Percentiles rank a stretch among this genome's conserved stretches.
phyloP scores from a whole-genome alignment of 441 rosid genomes.

The Raphanus hybrid region DNA sequence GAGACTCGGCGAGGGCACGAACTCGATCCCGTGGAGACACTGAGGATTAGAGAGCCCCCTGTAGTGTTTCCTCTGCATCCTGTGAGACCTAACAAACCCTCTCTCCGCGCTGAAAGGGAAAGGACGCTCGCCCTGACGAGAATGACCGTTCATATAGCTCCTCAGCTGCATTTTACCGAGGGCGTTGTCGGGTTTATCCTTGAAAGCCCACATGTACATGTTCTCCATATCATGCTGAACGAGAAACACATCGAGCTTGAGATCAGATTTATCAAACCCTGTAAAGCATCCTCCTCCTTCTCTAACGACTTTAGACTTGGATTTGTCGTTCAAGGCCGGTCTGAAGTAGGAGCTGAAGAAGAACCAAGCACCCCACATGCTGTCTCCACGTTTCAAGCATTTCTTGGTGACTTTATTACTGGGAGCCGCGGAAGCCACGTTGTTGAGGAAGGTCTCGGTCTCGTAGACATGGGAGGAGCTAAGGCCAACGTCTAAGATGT shows the following conservation, averaged over 20 bases:
- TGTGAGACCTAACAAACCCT: conserved; percentile 78
- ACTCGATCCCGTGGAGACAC: conserved; percentile 74
- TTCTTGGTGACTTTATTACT: conserved; percentile 51
- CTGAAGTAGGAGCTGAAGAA: conserved; percentile 73
- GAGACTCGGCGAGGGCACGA: conserved; percentile 63
- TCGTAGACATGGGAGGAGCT: conserved; percentile 56
- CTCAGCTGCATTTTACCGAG: conserved; percentile 78
- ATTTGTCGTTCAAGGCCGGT: conserved; percentile 64
- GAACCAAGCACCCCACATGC: conserved; percentile 86
- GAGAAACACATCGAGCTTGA: conserved; percentile 66
- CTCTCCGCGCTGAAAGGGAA: conserved; percentile 70
- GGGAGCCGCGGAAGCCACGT: conserved; percentile 33
- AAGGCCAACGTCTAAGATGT: conserved; percentile 61
- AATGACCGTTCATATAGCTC: conserved; percentile 78
- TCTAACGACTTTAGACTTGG: conserved; percentile 59
- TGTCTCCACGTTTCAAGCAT: conserved; percentile 63
- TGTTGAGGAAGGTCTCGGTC: conserved; percentile 49
- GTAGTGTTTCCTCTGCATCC: conserved; percentile 81
- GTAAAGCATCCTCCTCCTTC: conserved; percentile 47
- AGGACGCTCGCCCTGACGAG: conserved; percentile 69
- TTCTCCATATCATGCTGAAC: conserved; percentile 88
- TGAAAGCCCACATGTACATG: conserved; percentile 82
- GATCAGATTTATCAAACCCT: conserved; percentile 67
- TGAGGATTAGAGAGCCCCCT: conserved; percentile 80
- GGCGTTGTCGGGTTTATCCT: conserved; percentile 71